Conservation (phyloP, 352 stramenopile genomes). For the Elongisporangium prolatum region DNA sequence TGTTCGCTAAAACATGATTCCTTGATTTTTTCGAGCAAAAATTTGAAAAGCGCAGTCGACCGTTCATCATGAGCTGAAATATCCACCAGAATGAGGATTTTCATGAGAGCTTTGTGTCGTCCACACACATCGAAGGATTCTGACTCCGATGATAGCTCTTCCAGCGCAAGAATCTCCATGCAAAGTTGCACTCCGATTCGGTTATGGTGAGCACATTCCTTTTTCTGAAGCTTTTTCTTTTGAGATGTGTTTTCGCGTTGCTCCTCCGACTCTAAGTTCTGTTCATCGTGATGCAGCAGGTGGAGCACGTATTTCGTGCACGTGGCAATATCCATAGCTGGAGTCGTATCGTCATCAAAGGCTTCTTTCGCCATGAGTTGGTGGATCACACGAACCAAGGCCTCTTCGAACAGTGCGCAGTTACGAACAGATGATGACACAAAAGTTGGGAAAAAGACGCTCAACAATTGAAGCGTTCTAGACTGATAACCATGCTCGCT, state of each 20-base stretch:
- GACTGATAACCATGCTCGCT: conserved; percentile 60
- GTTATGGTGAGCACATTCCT: conserved; percentile 67
- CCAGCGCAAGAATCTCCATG: conserved; percentile 64
- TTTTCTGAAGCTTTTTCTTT: conserved; percentile 4
- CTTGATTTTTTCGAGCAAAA: conserved; percentile 40
- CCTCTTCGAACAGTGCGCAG: conserved; percentile 62
- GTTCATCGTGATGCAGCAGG: conserved; percentile 46
- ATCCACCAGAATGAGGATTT: conserved; percentile 43
- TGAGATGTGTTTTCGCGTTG: conserved; percentile 14
- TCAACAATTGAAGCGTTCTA: conserved; percentile 60
- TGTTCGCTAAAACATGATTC: conserved; percentile 38
- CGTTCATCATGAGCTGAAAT: conserved; percentile 43
- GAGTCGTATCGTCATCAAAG: conserved; percentile 25
- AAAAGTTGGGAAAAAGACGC: conserved; percentile 73
- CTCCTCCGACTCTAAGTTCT: conserved; percentile 18
- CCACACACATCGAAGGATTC: conserved; percentile 25
- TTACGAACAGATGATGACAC: conserved; percentile 44
- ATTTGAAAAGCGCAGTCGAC: conserved; percentile 48
- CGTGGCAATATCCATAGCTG: conserved; percentile 38
- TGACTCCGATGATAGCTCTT: conserved; percentile 23
- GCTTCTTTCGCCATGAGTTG: conserved; percentile 47
- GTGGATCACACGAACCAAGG: conserved; percentile 53
- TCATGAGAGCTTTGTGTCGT: conserved; percentile 52
- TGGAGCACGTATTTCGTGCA: conserved; percentile 63
- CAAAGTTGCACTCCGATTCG: conserved; percentile 66